A percentile compares a stretch with the other conserved stretches of the same genome.
These are phyloP conservation scores for Venturia carpophila DNA, from an alignment of 2,329 filamentous ascomycete genomes.

Conservation along the genomic window DNA sequence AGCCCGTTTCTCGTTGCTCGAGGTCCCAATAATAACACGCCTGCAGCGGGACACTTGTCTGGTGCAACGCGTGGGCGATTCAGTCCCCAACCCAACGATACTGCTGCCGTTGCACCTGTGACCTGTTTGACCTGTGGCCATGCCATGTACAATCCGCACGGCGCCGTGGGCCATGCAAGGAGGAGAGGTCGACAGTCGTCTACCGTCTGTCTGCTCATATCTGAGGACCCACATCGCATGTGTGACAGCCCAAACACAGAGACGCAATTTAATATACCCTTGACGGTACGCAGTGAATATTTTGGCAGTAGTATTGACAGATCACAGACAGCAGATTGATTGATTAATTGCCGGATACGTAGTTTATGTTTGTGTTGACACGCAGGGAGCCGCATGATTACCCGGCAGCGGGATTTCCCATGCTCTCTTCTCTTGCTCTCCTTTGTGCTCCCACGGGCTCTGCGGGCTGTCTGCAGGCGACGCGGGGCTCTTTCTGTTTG, in stretches of 20 bases:
- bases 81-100: too few relatives aligned
- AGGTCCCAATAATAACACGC: not conserved
- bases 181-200: not conserved
- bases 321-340: not conserved
- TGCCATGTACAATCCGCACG: not conserved
- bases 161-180: not conserved
- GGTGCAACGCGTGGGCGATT: not conserved
- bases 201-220: constrained; percentile 3
- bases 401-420: not conserved
- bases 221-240: not conserved
- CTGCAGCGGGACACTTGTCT: not conserved
- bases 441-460: too few relatives aligned
- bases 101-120: not conserved
- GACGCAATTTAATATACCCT: not conserved
- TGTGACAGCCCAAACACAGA: not conserved
- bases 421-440: not conserved
- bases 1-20: not conserved
- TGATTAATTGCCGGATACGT: not conserved
- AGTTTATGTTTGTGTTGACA: not conserved
- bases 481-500: too few relatives aligned
- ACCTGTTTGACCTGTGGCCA: too few relatives aligned
- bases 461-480: too few relatives aligned
- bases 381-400: not conserved
- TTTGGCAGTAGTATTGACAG: too few relatives aligned
- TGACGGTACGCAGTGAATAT: too few relatives aligned